Evolutionary conservation across 2,329 filamentous ascomycete species (phyloP).

Genomic region (Cladosporium sphaerospermum): DNA sequence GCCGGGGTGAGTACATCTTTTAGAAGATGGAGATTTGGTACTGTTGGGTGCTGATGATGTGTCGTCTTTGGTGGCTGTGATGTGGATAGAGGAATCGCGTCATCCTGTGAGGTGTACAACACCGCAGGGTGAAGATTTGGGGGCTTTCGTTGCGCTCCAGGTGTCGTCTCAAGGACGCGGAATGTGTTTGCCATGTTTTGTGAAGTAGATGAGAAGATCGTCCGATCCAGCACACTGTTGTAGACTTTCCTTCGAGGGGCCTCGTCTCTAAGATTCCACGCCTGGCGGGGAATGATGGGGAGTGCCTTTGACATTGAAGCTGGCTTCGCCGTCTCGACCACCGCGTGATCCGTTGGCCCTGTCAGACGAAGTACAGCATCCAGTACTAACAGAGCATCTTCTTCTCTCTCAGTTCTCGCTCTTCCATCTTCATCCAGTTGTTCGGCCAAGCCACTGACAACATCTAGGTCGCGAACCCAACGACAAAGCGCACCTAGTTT

Average conservation of each 20-base stretch:
- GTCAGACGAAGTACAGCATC: conserved; percentile 60
- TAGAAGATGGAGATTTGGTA: conserved; percentile 56
- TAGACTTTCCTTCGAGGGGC: conserved; percentile 43
- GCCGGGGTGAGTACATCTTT: conserved; percentile 53
- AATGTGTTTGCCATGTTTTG: conserved; percentile 36
- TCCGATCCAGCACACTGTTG: conserved; percentile 53
- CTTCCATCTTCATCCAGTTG: conserved; percentile 41
- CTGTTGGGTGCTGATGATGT: conserved; percentile 54
- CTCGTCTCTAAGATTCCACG: conserved; percentile 53
- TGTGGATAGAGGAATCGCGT: conserved; percentile 47
- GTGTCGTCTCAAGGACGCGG: conserved; percentile 56
- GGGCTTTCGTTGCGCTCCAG: conserved; percentile 56
- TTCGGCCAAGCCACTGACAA: conserved; percentile 59
- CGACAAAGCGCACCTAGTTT: conserved; percentile 64
- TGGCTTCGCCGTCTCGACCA: conserved; percentile 22
- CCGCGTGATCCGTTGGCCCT: conserved; percentile 49
- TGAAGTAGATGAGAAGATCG: conserved; percentile 43
- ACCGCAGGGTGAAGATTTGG: conserved; percentile 63
- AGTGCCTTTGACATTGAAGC: conserved; percentile 27
- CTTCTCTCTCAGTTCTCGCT: conserved; percentile 42
- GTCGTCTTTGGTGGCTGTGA: conserved; percentile 41
- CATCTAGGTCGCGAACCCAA: conserved; percentile 66
- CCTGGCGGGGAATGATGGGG: conserved; percentile 53
- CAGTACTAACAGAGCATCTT: conserved; percentile 54
- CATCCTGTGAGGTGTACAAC: conserved; percentile 54